A percentile compares a stretch with the other conserved stretches of the same genome.
These are phyloP conservation scores for Vaccinium myrtillus DNA, from an alignment of 148 eudicot genomes.

Conservation along the genomic window DNA sequence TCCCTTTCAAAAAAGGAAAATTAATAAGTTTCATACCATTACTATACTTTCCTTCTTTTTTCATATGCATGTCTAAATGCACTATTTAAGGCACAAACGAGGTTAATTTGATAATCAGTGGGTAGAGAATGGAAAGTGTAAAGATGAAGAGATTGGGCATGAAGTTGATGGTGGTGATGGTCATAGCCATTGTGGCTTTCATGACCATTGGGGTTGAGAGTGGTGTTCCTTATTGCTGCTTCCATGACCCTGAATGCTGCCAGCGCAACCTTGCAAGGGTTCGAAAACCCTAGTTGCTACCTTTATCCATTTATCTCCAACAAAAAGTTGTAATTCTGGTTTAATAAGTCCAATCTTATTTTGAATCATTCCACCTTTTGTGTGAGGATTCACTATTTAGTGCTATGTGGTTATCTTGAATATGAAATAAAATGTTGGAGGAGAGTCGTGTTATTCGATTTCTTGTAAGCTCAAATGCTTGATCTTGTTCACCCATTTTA, in stretches of 20 bases:
- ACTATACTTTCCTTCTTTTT: background rate
- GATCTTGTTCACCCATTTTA: background rate
- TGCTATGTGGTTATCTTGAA: background rate
- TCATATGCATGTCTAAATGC: background rate
- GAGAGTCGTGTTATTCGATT: background rate
- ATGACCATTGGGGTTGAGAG: background rate
- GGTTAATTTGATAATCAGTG: background rate
- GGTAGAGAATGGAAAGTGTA: background rate
- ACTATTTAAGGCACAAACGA: background rate
- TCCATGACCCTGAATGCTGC: conserved; percentile 9
- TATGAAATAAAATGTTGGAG: background rate
- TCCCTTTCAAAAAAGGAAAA: background rate
- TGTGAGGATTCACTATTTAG: background rate
- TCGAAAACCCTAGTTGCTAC: background rate
- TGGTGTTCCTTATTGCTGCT: conserved; percentile 1
- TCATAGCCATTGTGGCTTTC: background rate
- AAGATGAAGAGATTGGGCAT: background rate
- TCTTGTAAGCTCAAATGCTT: background rate
- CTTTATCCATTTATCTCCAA: background rate
- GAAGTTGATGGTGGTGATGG: background rate
- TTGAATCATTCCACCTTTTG: background rate
- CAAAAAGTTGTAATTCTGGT: background rate
- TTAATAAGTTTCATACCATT: background rate
- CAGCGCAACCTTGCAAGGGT: background rate
- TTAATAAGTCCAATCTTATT: background rate